These are phyloP conservation scores for Paraphaeosphaeria minitans DNA, from an alignment of 2,329 filamentous ascomycete genomes.

Conservation along the genomic window DNA sequence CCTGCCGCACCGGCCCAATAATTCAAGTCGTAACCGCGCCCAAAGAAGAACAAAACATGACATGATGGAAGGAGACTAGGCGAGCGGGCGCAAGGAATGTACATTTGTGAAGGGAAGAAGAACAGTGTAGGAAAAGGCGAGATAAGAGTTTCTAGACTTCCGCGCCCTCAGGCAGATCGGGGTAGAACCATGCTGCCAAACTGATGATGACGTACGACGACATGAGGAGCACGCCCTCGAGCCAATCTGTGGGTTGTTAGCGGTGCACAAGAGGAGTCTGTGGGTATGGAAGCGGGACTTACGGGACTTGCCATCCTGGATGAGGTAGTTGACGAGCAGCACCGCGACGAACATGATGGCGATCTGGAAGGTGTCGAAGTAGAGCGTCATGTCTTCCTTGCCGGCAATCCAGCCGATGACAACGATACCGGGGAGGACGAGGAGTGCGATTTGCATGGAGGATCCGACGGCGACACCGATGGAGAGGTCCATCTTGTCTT, in stretches of 20 bases:
- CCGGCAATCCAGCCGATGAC: constrained; percentile 66
- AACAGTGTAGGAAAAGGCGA: neutral
- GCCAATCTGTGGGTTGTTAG: constrained; percentile 53
- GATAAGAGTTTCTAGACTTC: neutral
- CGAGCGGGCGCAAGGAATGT: neutral
- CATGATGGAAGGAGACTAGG: no score
- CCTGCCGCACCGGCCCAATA: no score
- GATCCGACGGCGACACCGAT: constrained; percentile 70
- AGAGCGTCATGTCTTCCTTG: constrained; percentile 70
- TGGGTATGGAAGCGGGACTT: constrained; percentile 16
- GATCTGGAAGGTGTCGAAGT: constrained; percentile 89
- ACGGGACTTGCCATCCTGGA: constrained; percentile 62
- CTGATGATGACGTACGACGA: constrained; percentile 67
- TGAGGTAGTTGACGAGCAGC: constrained; percentile 66
- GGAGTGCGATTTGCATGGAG: constrained; percentile 67
- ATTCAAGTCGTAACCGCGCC: no score
- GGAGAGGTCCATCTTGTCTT: constrained; percentile 72
- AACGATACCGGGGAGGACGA: constrained; percentile 65
- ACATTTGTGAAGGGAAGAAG: neutral
- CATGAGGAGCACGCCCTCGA: constrained; percentile 66
- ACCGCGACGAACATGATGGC: constrained; percentile 63
- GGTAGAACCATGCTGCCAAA: constrained; percentile 61
- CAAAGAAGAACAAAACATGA: no score
- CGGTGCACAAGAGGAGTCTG: neutral
- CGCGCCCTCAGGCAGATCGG: constrained; percentile 21